phyloP scores from a whole-genome alignment of 768 basidiomycete genomes.

The Panaeolus cyanescens region DNA sequence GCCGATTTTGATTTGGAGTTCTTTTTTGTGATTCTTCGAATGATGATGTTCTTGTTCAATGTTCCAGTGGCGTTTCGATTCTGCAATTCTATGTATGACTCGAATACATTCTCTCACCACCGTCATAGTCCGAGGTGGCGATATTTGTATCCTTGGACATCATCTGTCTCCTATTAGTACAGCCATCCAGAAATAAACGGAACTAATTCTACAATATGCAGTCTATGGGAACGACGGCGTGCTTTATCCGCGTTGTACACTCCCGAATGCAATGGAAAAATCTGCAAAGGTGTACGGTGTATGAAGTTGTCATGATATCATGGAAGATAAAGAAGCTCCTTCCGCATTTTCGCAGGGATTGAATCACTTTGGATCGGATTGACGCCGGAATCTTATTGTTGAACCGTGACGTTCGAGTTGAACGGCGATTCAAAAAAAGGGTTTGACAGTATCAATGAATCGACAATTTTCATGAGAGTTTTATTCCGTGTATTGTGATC shows the following conservation, averaged over 20 bases:
- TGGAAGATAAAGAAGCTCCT: background rate
- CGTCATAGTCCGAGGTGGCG: background rate
- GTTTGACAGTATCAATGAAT: too few relatives aligned
- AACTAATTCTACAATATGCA: background rate
- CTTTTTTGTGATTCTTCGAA: too few relatives aligned
- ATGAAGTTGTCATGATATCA: background rate
- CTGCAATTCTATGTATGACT: background rate
- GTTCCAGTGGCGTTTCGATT: too few relatives aligned
- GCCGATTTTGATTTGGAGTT: too few relatives aligned
- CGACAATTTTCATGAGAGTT: too few relatives aligned
- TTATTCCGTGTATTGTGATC: too few relatives aligned
- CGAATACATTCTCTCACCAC: background rate
- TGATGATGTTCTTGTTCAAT: too few relatives aligned
- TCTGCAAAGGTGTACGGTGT: background rate
- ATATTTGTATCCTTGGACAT: background rate
- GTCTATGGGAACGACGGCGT: background rate
- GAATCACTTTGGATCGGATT: background rate
- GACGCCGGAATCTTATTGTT: too few relatives aligned
- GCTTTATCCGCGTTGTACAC: background rate
- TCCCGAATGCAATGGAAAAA: background rate
- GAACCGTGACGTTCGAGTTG: too few relatives aligned
- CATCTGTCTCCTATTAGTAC: background rate
- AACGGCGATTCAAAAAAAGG: too few relatives aligned
- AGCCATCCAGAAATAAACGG: background rate
- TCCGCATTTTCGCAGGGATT: background rate